Base-by-base conservation (phyloP, 805 yeast genomes). In the Ogataea salicorniae region DNA sequence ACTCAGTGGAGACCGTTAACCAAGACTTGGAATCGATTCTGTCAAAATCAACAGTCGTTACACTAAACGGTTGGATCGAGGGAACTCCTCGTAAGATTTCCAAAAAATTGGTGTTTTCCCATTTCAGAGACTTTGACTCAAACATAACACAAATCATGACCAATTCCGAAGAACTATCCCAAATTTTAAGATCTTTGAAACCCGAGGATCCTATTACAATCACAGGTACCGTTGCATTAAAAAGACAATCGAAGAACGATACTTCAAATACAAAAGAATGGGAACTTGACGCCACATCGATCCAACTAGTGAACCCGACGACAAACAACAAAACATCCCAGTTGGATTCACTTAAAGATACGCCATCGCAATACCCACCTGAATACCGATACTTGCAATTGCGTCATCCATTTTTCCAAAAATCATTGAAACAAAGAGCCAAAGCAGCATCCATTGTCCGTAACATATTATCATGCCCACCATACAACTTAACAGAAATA, bases 1-100 rank as follows among this genome's bases (percentile, higher is more conserved):
- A 63, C 44, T 57, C 67, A 2, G 51, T 66, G 18, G 34, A 46
- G 2, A 46, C 52, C 31, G 53, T 66, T 14, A 46, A 58, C 18
- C 13, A 33, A 2, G 23, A 46, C 3, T 31, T 51, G 16, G 41
- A 41, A 2, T 16, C 38, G 4, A 37, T 53, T 13, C 17, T 59
- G 7, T 46, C 50, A 13, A 20, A 53, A 11, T 55, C 63, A 14
- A 8, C 37, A 9, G 33, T 6, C 22, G 76, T 84, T 2, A 71
- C 75, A 0, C 54, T 92, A 7, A 80, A 87, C 52, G 98, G 99
- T 0, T 94, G 97, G 89, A 76, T 92, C 16, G 81, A 88, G 58
- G 72, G 77, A 20, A 82, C 83, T 53, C 94, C 96, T 0, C 75
- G 84, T 46, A 79, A 80, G 45, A 69, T 87, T 45, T 82, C 92